A percentile compares a stretch with the other conserved stretches of the same genome.
Conservation (phyloP, 345 rosid genomes). For the Passiflora organensis region DNA sequence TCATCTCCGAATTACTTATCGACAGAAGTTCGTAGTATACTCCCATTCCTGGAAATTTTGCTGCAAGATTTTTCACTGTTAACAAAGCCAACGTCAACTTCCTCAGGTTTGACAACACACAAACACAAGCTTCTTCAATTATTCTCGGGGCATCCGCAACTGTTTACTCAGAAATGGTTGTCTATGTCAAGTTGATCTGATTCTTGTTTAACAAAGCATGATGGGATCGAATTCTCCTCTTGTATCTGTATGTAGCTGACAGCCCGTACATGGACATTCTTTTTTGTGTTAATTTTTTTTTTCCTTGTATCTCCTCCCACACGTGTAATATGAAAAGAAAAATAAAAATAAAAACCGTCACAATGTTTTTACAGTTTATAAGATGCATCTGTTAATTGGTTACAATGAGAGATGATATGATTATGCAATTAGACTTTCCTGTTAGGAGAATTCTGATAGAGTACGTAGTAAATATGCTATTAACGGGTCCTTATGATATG, state of each 20-base stretch:
- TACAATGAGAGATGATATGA: background rate
- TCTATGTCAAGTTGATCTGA: constrained; percentile 19
- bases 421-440: background rate
- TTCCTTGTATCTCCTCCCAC: too few species aligned
- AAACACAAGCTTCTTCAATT: constrained; percentile 1
- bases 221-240: constrained; percentile 4
- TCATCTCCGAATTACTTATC: too few species aligned
- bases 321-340: background rate
- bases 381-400: constrained; percentile 1
- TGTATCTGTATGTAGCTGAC: constrained; percentile 6
- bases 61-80: constrained; percentile 10
- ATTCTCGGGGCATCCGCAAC: constrained; percentile 10
- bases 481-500: background rate
- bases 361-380: background rate
- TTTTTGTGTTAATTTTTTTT: background rate
- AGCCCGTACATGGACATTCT: background rate
- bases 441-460: background rate
- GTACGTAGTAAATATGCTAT: too few species aligned
- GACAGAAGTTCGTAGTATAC: background rate
- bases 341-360: too few species aligned
- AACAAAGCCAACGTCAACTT: background rate
- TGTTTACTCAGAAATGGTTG: constrained; percentile 12
- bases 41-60: constrained; percentile 11
- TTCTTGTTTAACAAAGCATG: constrained; percentile 15
- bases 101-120: background rate